Conservation (phyloP, 1,284 basidiomycete species). For the Ustilago vetiveriae region DNA sequence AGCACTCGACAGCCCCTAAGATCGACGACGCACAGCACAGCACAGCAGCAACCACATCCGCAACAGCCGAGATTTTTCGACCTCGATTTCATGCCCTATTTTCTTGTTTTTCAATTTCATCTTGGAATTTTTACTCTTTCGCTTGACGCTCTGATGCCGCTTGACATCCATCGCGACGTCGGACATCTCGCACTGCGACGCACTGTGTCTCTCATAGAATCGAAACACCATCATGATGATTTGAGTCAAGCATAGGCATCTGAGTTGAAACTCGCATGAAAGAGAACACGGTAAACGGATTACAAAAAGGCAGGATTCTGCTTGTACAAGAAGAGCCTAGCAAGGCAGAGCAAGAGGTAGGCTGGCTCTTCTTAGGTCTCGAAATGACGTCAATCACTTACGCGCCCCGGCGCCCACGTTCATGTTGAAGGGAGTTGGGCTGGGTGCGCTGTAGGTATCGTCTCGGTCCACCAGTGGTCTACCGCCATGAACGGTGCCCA, state of each 20-base stretch:
- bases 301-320: neutral
- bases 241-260: no score
- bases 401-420: constrained; percentile 21
- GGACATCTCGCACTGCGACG: no score
- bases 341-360: no score
- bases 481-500: constrained; percentile 58
- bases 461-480: constrained; percentile 52
- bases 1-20: no score
- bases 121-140: no score
- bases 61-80: neutral
- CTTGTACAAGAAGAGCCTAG: neutral
- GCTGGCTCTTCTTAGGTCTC: no score
- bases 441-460: constrained; percentile 58
- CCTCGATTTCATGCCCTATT: neutral
- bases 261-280: no score
- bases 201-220: no score
- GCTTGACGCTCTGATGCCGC: no score
- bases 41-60: neutral
- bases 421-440: constrained; percentile 54
- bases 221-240: no score
- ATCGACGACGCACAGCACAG: constrained; percentile 2
- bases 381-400: constrained; percentile 5
- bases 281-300: neutral
- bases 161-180: no score
- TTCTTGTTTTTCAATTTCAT: neutral